Percentiles rank a stretch among this genome's conserved stretches.
Conservation (phyloP, 2,329 filamentous ascomycete genomes). For the Cadophora sp. region DNA sequence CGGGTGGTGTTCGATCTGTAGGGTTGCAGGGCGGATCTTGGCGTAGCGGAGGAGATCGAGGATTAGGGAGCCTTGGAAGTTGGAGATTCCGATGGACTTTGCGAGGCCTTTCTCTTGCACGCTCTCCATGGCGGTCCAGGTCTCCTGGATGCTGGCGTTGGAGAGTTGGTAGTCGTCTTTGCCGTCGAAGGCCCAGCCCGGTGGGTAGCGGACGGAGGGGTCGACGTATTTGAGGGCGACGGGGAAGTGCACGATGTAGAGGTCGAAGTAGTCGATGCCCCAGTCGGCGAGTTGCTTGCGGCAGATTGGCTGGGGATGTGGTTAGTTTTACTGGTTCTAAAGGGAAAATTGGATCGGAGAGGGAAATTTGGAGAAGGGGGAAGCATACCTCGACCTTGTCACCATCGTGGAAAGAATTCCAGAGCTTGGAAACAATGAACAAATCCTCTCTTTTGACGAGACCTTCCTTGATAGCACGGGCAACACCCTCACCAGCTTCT, state of each 20-base stretch:
- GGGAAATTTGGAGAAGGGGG: neutral
- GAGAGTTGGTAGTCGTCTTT: constrained; percentile 65
- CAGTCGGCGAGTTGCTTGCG: constrained; percentile 82
- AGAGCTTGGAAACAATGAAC: constrained; percentile 92
- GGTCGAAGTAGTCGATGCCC: constrained; percentile 88
- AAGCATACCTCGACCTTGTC: constrained; percentile 65
- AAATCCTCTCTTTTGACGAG: constrained; percentile 85
- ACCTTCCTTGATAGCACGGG: constrained; percentile 80
- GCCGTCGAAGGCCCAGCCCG: constrained; percentile 75
- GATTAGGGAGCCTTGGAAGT: constrained; percentile 80
- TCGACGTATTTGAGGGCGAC: constrained; percentile 86
- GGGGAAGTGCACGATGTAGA: constrained; percentile 90
- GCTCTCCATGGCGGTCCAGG: constrained; percentile 81
- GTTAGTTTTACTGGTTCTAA: neutral
- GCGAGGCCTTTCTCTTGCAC: constrained; percentile 73
- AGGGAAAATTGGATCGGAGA: too few species aligned
- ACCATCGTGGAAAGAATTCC: constrained; percentile 88
- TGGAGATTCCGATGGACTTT: constrained; percentile 79
- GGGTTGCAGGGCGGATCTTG: constrained; percentile 73
- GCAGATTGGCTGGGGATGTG: constrained; percentile 61
- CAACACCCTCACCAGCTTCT: constrained; percentile 77
- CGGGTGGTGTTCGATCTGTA: constrained; percentile 91
- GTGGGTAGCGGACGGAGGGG: constrained; percentile 79
- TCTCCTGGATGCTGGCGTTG: constrained; percentile 79
- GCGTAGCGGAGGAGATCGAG: constrained; percentile 83